Percentiles rank a stretch among this genome's conserved stretches.
Conservation (phyloP, 768 basidiomycete species). For the Boletus reticuloceps region DNA sequence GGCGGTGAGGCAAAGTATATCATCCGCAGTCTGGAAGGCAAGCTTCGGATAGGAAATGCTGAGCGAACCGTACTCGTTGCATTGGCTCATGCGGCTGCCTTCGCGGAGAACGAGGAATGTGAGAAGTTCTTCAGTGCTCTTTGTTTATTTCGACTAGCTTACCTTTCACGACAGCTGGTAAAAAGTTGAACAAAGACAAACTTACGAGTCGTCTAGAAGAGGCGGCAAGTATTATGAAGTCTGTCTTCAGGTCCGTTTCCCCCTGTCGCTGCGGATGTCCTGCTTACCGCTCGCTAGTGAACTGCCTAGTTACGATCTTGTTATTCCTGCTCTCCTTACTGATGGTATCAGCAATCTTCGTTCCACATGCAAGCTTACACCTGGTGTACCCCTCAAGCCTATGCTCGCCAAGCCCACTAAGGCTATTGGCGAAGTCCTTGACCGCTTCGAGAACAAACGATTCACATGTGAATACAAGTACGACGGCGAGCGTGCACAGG, state of each 20-base stretch:
- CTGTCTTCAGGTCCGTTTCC: conserved; percentile 79
- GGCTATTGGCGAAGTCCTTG: conserved; percentile 95
- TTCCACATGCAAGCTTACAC: conserved; percentile 84
- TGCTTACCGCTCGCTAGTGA: conserved; percentile 53
- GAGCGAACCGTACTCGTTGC: conserved; percentile 94
- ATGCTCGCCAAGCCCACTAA: conserved; percentile 99
- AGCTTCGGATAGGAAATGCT: conserved; percentile 94
- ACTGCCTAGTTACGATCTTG: conserved; percentile 87
- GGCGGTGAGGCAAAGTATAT: conserved; percentile 95
- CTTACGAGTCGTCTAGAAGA: conserved; percentile 72
- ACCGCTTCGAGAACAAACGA: conserved; percentile 90
- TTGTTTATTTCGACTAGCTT: background rate
- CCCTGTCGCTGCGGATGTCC: background rate
- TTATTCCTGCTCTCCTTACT: conserved; percentile 86
- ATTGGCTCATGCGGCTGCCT: conserved; percentile 86
- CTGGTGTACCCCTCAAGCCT: conserved; percentile 95
- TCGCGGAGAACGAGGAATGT: conserved; percentile 74
- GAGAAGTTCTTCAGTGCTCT: conserved; percentile 5
- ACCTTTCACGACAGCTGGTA: conserved; percentile 47
- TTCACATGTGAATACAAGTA: conserved; percentile 99
- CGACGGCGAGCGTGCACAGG: conserved; percentile 96
- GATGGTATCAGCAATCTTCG: conserved; percentile 69
- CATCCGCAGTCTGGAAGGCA: conserved; percentile 92
- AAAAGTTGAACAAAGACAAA: conserved; percentile 74
- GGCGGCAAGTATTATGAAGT: conserved; percentile 74